A percentile compares a stretch with the other conserved stretches of the same genome.
Conservation (phyloP, 345 rosid genomes). For the Trapa incisa region DNA sequence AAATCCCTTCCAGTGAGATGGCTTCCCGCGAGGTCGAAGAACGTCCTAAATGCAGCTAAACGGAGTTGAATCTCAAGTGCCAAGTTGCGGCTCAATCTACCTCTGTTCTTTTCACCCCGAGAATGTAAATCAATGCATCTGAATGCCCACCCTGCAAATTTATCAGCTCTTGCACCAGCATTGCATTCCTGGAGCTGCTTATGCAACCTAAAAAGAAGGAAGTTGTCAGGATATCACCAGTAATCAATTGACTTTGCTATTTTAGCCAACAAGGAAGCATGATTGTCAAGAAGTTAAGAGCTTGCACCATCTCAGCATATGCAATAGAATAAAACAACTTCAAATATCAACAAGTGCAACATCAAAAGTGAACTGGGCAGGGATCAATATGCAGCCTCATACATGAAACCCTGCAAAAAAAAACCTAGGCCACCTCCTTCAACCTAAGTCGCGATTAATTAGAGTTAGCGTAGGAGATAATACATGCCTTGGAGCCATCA, state of each 20-base stretch:
- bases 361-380: too few relatives aligned
- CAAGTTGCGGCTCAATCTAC: slow-evolving; percentile 50
- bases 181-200: slow-evolving; percentile 92
- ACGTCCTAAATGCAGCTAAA: slow-evolving; percentile 78
- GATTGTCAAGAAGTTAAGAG: not conserved
- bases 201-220: slow-evolving; percentile 51
- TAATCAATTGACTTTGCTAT: not conserved
- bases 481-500: slow-evolving; percentile 84
- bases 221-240: not conserved
- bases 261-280: not conserved
- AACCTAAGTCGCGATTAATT: not conserved
- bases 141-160: slow-evolving; percentile 90
- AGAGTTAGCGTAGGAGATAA: not conserved
- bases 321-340: not conserved
- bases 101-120: slow-evolving; percentile 53
- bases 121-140: slow-evolving; percentile 89
- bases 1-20: slow-evolving; percentile 91
- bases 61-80: slow-evolving; percentile 84
- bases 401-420: not conserved
- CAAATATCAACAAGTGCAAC: not conserved
- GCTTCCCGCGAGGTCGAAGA: slow-evolving; percentile 78
- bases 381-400: not conserved
- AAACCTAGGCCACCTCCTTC: not conserved
- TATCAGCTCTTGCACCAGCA: slow-evolving; percentile 83
- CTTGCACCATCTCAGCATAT: not conserved